Evolutionary conservation across 805 yeast species (phyloP), one percentile per base, ranked within the genome.

Genomic region (Ogataea degrootiae): DNA sequence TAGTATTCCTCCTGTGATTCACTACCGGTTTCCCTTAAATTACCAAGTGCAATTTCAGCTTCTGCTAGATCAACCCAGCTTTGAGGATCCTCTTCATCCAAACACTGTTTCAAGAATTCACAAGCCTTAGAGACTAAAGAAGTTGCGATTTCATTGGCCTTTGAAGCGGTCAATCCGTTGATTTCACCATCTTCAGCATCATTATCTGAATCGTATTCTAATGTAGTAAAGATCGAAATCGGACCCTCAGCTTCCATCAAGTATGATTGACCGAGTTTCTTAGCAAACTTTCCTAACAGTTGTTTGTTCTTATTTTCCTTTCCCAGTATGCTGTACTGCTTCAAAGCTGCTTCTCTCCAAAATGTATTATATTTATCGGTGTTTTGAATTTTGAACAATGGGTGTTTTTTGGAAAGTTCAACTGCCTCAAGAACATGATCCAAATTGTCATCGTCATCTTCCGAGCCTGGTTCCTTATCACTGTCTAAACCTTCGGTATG

Each of bases 1-100:
- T 91, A 91, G 43, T 76, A 69, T 5, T 71, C 57, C 50, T 84
- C 87, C 67, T 89, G 96, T 39, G 83, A 85, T 34, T 70, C 68
- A 44, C 84, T 73, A 26, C 84, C 89, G 23, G 78, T 68, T 8
- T 83, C 87, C 50, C 76, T 72, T 43, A 90, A 62, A 57, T 90
- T 91, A 15, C 91, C 97, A 55, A 87, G 68, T 15, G 85, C 79
- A 34, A 92, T 87, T 58, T 80, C 72, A 1, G 96, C 91, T 65
- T 92, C 98, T 1, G 97, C 96, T 41, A 86, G 75, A 59, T 80
- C 78, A 12, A 83, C 96, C 87, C 92, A 85, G 5, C 85, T 73
- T 49, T 83, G 84, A 0, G 96, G 95, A 37, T 85, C 88, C 41
- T 83, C 87, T 17, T 79, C 82, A 43, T 80, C 80, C 62, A 83